A percentile compares a stretch with the other conserved stretches of the same genome.
Evolutionary conservation across 495 filamentous ascomycete genomes (phyloP).

Genomic region (Daldinia decipiens): DNA sequence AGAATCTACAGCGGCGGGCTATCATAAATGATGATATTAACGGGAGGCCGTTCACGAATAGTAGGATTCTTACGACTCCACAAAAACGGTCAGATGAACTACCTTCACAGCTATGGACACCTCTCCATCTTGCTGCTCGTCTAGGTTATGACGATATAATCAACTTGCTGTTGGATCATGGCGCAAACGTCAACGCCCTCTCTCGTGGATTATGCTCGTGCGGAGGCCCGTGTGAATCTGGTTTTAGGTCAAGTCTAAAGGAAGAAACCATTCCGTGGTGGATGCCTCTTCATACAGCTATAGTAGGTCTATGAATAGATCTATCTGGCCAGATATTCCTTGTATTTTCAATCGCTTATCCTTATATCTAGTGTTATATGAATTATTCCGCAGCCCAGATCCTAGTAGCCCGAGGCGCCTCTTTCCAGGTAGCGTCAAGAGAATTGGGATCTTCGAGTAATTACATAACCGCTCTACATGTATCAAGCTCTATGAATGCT

Average conservation of each 20-base stretch:
- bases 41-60: no score
- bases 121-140: conserved; percentile 14
- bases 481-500: not conserved
- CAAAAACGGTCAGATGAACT: not conserved
- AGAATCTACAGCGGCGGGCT: no score
- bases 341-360: conserved; percentile 10
- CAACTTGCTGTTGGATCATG: conserved; percentile 9
- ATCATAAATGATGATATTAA: no score
- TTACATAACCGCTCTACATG: conserved; percentile 22
- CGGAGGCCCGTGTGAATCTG: not conserved
- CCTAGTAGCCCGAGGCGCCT: conserved; percentile 15
- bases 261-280: not conserved
- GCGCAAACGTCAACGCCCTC: conserved; percentile 22
- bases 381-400: conserved; percentile 1
- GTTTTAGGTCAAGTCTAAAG: not conserved
- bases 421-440: conserved; percentile 16
- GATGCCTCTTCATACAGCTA: conserved; percentile 29
- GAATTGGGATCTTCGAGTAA: conserved; percentile 6
- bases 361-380: conserved; percentile 3
- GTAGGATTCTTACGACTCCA: no score
- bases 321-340: not conserved
- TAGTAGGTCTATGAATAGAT: conserved; percentile 20
- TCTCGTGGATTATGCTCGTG: conserved; percentile 2
- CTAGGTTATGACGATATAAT: conserved; percentile 9
- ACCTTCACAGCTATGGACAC: conserved; percentile 2